phyloP scores from a whole-genome alignment of 805 yeast genomes.

The Saccharomycopsis fermentans region DNA sequence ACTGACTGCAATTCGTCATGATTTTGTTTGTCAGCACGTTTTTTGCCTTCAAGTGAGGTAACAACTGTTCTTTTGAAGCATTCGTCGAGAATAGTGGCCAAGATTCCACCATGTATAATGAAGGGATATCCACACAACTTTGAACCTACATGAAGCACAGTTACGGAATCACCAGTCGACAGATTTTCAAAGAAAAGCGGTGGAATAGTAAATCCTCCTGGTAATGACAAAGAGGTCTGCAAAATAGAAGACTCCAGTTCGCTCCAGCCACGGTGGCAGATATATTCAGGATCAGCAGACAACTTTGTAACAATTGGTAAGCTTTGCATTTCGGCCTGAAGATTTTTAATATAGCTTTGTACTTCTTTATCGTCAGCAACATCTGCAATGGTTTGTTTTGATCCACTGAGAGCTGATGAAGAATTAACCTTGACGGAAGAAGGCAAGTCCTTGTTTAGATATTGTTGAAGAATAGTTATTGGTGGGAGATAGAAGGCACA shows the following conservation, averaged over 20 bases:
- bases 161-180: constrained; percentile 45
- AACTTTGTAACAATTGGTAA: constrained; percentile 45
- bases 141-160: constrained; percentile 69
- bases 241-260: constrained; percentile 17
- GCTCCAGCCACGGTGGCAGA: constrained; percentile 32
- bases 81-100: constrained; percentile 75
- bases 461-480: constrained; percentile 25
- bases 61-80: constrained; percentile 47
- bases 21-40: constrained; percentile 25
- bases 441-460: constrained; percentile 21
- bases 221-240: constrained; percentile 38
- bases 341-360: constrained; percentile 23
- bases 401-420: neutral
- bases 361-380: constrained; percentile 22
- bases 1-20: constrained; percentile 26
- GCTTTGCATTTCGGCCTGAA: constrained; percentile 39
- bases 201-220: constrained; percentile 72
- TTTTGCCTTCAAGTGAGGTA: constrained; percentile 27
- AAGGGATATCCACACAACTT: constrained; percentile 80
- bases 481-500: constrained; percentile 28
- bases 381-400: constrained; percentile 3
- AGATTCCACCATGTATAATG: constrained; percentile 78
- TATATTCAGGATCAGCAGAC: constrained; percentile 28
- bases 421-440: neutral
- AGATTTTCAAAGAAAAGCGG: constrained; percentile 49